Conservation (phyloP, 495 filamentous ascomycete species). For the Jackrogersella minutella region DNA sequence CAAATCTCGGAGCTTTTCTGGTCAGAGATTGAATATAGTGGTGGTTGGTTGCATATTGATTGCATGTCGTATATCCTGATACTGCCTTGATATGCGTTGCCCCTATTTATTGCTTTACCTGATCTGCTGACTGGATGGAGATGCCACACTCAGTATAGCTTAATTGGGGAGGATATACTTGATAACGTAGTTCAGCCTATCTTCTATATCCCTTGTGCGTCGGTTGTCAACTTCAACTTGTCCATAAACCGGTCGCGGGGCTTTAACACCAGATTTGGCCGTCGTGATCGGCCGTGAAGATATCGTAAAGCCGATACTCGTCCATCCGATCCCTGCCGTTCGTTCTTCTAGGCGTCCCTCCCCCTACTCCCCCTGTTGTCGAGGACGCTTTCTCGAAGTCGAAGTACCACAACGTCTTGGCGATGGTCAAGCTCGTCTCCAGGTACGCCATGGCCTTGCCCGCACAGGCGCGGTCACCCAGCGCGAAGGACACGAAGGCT, state of each 20-base stretch:
- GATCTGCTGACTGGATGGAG: no score
- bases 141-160: no score
- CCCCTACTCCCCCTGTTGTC: slow-evolving; percentile 12
- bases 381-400: slow-evolving; percentile 15
- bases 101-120: no score
- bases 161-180: no score
- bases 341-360: slow-evolving; percentile 1
- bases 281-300: slow-evolving; percentile 35
- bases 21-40: no score
- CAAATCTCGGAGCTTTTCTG: no score
- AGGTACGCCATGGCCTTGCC: slow-evolving; percentile 15
- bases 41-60: no score
- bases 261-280: slow-evolving; percentile 45
- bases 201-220: no score
- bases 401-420: slow-evolving; percentile 11
- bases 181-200: neutral
- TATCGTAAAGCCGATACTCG: slow-evolving; percentile 33
- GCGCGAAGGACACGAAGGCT: slow-evolving; percentile 3
- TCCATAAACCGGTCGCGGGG: neutral
- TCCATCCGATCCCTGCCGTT: slow-evolving; percentile 9
- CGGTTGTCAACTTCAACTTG: no score
- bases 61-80: no score
- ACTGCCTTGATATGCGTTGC: no score
- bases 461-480: neutral
- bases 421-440: neutral